phyloP scores from a whole-genome alignment of 768 basidiomycete species.

The Termitomyces heimii region DNA sequence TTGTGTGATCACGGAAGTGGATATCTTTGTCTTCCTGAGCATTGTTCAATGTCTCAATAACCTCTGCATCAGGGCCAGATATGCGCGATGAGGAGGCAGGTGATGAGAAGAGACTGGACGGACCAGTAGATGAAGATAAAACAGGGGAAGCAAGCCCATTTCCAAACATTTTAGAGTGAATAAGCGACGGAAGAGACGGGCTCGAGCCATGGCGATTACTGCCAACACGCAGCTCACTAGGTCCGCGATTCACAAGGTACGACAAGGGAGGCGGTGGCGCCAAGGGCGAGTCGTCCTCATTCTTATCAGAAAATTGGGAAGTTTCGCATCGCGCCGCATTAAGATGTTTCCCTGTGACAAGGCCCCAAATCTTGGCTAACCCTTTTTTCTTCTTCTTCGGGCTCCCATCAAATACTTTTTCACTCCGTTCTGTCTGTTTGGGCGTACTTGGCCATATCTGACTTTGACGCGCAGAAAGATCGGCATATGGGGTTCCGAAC shows the following conservation, averaged over 20 bases:
- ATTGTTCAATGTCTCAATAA: conserved; percentile 33
- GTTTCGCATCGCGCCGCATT: conserved; percentile 22
- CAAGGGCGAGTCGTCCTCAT: conserved; percentile 70
- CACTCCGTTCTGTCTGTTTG: conserved; percentile 18
- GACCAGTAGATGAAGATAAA: conserved; percentile 74
- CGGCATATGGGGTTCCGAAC: conserved; percentile 22
- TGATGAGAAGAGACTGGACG: conserved; percentile 71
- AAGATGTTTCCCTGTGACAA: conserved; percentile 54
- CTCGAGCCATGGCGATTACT: conserved; percentile 60
- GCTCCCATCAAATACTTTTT: conserved; percentile 38
- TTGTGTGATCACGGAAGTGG: conserved; percentile 24
- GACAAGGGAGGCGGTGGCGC: conserved; percentile 90
- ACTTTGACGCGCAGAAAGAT: conserved; percentile 40
- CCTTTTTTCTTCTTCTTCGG: conserved; percentile 77
- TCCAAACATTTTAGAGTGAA: conserved; percentile 42
- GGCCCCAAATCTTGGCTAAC: conserved; percentile 75
- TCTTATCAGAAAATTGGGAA: conserved; percentile 33
- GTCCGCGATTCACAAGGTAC: conserved; percentile 71
- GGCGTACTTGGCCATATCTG: conserved; percentile 38
- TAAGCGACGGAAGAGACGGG: conserved; percentile 57
- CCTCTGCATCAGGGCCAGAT: conserved; percentile 52
- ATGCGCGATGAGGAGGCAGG: conserved; percentile 71
- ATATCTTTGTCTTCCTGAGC: conserved; percentile 40
- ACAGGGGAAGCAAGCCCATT: conserved; percentile 44
- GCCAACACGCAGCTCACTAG: conserved; percentile 32